Evolutionary conservation across 768 basidiomycete species (phyloP), one percentile per base, ranked within the genome.

Genomic region (Pleurotus pulmonarius): DNA sequence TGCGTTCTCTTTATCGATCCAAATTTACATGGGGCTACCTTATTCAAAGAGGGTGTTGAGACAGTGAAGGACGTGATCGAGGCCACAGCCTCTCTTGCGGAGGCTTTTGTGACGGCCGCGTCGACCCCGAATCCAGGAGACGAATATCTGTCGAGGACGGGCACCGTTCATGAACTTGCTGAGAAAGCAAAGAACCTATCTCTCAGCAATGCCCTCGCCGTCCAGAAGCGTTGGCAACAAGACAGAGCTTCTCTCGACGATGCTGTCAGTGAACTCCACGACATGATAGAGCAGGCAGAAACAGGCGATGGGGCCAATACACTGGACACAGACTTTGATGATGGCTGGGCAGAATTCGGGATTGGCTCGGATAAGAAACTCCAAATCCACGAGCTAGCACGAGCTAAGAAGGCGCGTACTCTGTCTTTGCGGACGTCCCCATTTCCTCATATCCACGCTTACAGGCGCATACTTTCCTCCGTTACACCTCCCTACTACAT

Each of bases 271-370:
- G 90, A 92, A 61, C 69, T 88, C 11, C 70, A 71, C 25, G 78
- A 77, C 52, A 80, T 90, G 73, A 70, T 83, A 55, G 70, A 77
- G 25, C 68, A 77, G 24, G 71, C 63, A 2, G 64, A 62, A 20
- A 57, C 65, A 9, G 67, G 64, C 8, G 61, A 62, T 5, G 60
- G 68, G 11, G 67, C 69, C 11, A 68, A 71, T 4, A 73, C 72
- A 12, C 67, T 70, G 44, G 71, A 73, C 2, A 11, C 29, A 34
- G 65, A 61, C n/a, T 63, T 68, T 49, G 75, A 79, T 55, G 81
- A 83, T 64, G 87, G 85, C 3, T 87, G 85, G 86, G 81, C 81
- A 55, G 87, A 88, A 61, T 70, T 90, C 9, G 84, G 79, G 0
- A 61, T 86, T 12, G 74, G 69, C n/a, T 15, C 46, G 8, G 67